Conservation (phyloP, 106 monocot species). For the Dioscorea alata region DNA sequence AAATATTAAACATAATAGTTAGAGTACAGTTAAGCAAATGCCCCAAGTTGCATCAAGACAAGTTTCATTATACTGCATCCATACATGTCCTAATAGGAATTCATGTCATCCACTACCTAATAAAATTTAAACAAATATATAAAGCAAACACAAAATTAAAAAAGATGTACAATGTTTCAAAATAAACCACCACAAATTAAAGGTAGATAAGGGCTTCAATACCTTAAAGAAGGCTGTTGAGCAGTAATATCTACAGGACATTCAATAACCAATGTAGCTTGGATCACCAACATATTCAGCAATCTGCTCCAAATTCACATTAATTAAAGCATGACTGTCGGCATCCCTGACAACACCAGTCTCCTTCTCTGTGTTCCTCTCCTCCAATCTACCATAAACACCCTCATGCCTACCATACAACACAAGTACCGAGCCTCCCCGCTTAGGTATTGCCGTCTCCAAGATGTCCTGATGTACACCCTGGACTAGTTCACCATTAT, state of each 20-base stretch:
- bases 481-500: conserved; percentile 56
- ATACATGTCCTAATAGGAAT: no score
- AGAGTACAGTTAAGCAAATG: no score
- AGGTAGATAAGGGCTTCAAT: no score
- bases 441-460: conserved; percentile 80
- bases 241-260: neutral
- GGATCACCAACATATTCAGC: conserved; percentile 91
- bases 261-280: conserved; percentile 60
- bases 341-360: conserved; percentile 72
- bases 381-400: conserved; percentile 68
- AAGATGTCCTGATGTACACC: conserved; percentile 80
- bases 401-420: conserved; percentile 79
- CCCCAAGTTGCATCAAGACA: no score
- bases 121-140: no score
- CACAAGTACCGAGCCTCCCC: conserved; percentile 74
- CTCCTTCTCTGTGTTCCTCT: conserved; percentile 66
- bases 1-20: no score
- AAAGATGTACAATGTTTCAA: no score
- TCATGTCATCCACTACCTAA: no score
- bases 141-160: no score
- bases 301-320: conserved; percentile 74
- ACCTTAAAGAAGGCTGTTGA: no score
- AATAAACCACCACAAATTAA: no score
- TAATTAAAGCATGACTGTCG: conserved; percentile 63
- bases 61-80: no score